Conservation (phyloP, 306 rosid genomes). For the Psophocarpus tetragonolobus region DNA sequence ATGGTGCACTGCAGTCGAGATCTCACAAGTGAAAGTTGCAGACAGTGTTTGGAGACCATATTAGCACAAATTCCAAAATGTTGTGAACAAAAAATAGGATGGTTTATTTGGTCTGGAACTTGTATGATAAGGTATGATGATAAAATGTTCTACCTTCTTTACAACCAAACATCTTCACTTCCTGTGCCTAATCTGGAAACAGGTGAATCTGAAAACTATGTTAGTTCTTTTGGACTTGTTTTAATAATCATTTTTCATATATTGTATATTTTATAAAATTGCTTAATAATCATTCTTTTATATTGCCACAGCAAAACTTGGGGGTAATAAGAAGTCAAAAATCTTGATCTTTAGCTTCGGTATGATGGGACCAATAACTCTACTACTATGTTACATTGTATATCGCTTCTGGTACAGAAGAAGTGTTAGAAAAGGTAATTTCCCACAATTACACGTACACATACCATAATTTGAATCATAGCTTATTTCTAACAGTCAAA, state of each 20-base stretch:
- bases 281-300: too few species aligned
- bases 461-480: background rate
- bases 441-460: background rate
- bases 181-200: background rate
- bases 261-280: too few species aligned
- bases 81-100: background rate
- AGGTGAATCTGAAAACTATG: background rate
- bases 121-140: background rate
- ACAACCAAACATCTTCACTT: background rate
- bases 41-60: background rate
- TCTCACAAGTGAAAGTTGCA: constrained; percentile 4
- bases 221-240: background rate
- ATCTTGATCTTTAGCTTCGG: background rate
- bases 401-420: background rate
- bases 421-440: background rate
- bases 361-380: background rate
- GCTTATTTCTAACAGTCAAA: too few species aligned
- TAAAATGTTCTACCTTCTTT: background rate
- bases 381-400: background rate
- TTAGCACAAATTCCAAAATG: background rate
- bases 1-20: background rate
- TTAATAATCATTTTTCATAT: too few species aligned
- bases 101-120: background rate
- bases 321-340: background rate
- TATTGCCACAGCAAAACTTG: background rate